Percentiles rank a stretch among this genome's conserved stretches.
phyloP scores from a whole-genome alignment of 192 early-diverging fungal species.

The Cladochytrium replicatum region DNA sequence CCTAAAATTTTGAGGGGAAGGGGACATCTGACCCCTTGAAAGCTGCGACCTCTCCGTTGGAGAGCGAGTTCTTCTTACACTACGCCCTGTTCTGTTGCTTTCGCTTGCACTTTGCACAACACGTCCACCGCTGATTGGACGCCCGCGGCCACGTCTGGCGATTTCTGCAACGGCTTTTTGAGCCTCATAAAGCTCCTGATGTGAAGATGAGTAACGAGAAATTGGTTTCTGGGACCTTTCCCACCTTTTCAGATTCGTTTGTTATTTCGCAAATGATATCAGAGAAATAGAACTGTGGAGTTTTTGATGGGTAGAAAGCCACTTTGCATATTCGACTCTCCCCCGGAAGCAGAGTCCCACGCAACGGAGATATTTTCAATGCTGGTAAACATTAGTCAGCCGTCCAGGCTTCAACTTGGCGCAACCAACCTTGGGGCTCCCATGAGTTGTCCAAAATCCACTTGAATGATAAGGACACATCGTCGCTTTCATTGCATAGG shows the following conservation, averaged over 20 bases:
- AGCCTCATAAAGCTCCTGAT: constrained; percentile 14
- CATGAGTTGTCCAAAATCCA: constrained; percentile 22
- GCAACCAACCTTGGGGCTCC: constrained; percentile 3
- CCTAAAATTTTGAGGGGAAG: too few relatives aligned
- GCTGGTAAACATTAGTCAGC: too few relatives aligned
- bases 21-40: too few relatives aligned
- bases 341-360: constrained; percentile 19
- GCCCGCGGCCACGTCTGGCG: constrained; percentile 22
- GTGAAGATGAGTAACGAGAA: not conserved
- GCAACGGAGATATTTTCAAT: constrained; percentile 24
- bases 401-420: not conserved
- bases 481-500: constrained; percentile 23
- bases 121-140: not conserved
- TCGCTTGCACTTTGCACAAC: too few relatives aligned
- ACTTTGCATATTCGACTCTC: constrained; percentile 36
- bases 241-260: constrained; percentile 37
- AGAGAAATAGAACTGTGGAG: constrained; percentile 20
- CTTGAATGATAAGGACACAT: constrained; percentile 24
- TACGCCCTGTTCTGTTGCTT: too few relatives aligned
- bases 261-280: constrained; percentile 37
- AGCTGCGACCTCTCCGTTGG: too few relatives aligned
- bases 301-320: constrained; percentile 17
- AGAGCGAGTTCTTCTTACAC: too few relatives aligned
- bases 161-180: constrained; percentile 13
- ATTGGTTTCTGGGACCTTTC: not conserved